Evolutionary conservation across 306 rosid species (phyloP), one percentile per base, ranked within the genome.

Genomic region (Biancaea sappan): DNA sequence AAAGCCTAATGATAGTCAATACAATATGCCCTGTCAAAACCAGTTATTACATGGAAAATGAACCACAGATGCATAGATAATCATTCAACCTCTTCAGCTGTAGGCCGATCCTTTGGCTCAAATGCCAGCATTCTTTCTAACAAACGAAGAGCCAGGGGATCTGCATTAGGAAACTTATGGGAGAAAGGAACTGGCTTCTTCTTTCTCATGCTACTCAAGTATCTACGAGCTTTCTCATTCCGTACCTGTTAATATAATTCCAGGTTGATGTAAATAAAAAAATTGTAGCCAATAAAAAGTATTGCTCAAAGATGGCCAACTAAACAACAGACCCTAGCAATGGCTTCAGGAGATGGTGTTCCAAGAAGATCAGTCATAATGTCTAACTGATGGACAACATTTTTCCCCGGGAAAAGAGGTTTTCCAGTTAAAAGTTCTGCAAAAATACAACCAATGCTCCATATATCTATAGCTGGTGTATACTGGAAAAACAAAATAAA

Each of bases 391-490:
- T 95, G 99, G 58, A 95, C 99, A 51, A 95, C 96, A 79, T 95
- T 95, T 83, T 95, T 95, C 47, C 99, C 99, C 34, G 99, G 99
- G 85, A 95, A 95, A 78, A 95, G 98, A 69, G 99, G 96, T 63
- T 95, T 95, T 76, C 99, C 99, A 1, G 98, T 95, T 73, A 95
- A 85, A 78, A 95, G 99, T 84, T 95, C 99, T 0, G 99, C 88
- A 26, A 92, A 95, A 67, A 95, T 95, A 91, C 99, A 95, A 47
- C 99, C 99, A 79, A 95, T 95, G 90, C 99, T 95, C 99, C 99
- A 95, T 81, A 86, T 88, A 84, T 95, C 99, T 84, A 95, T 95
- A 72, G 99, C 99, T 9, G 99, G 99, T 58, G 99, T 95, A 81
- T 95, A 95, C 99, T 95, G 96, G 26, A 62, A 78, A 63, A 13